Conservation (phyloP, 768 basidiomycete species). For the Russula dissimulans region DNA sequence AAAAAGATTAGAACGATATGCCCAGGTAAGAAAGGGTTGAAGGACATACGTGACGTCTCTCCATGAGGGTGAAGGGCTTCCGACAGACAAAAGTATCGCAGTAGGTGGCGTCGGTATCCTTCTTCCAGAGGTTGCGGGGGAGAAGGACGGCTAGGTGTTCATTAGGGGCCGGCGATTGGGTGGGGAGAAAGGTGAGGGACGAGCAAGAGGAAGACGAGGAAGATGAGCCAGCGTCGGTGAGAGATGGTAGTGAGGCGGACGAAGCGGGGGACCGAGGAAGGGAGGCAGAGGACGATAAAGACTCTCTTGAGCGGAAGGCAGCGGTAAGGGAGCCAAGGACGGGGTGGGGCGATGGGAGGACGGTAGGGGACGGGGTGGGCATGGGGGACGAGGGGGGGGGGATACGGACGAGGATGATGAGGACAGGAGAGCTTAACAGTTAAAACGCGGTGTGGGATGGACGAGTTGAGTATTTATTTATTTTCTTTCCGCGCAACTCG, state of each 20-base stretch:
- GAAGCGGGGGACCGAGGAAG: constrained; percentile 16
- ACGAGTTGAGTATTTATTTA: constrained; percentile 10
- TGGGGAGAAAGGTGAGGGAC: constrained; percentile 12
- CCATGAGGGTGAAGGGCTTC: constrained; percentile 53
- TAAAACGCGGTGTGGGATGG: constrained; percentile 2
- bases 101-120: constrained; percentile 47
- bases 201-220: constrained; percentile 24
- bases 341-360: not conserved
- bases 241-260: constrained; percentile 20
- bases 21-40: not conserved
- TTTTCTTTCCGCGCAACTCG: not conserved
- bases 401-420: not conserved
- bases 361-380: not conserved
- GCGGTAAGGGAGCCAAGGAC: constrained; percentile 13
- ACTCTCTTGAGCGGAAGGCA: constrained; percentile 13
- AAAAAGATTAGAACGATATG: not conserved
- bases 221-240: constrained; percentile 13
- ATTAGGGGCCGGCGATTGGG: constrained; percentile 31
- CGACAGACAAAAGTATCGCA: constrained; percentile 74
- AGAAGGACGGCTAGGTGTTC: constrained; percentile 75
- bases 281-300: constrained; percentile 14
- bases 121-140: constrained; percentile 66
- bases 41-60: constrained; percentile 62
- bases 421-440: constrained; percentile 3
- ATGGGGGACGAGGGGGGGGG: not conserved